phyloP scores from a whole-genome alignment of 257 asterid species.

The Handroanthus guayacan region DNA sequence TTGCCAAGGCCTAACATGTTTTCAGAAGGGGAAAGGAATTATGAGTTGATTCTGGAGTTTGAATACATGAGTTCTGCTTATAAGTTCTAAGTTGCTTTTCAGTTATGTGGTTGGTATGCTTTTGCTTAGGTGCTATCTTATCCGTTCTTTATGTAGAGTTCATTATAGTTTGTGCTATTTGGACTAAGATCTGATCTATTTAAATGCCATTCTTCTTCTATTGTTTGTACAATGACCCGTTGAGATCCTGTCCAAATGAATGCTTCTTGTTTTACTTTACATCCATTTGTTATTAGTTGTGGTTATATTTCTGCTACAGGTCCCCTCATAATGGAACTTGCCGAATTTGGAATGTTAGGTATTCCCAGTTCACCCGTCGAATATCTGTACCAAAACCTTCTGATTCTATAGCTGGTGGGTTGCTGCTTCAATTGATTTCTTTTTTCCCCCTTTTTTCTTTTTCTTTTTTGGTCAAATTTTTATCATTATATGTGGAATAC shows the following conservation, averaged over 20 bases:
- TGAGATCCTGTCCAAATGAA: neutral
- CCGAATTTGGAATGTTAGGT: slow-evolving; percentile 96
- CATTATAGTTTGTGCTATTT: slow-evolving; percentile 13
- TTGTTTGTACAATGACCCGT: neutral
- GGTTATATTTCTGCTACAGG: slow-evolving; percentile 49
- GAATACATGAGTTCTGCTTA: neutral
- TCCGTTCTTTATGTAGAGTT: neutral
- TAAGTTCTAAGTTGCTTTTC: slow-evolving; percentile 20
- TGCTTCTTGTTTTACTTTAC: slow-evolving; percentile 1
- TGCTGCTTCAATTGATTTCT: slow-evolving; percentile 16
- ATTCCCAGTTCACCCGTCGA: slow-evolving; percentile 76
- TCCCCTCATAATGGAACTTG: slow-evolving; percentile 99
- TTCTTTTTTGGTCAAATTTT: neutral
- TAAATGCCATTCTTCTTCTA: neutral
- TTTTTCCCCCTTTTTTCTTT: neutral
- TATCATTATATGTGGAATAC: slow-evolving; percentile 34
- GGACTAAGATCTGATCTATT: neutral
- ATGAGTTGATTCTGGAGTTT: neutral
- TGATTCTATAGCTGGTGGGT: slow-evolving; percentile 75
- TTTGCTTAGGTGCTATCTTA: neutral
- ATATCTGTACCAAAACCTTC: slow-evolving; percentile 83
- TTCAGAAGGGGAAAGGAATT: neutral
- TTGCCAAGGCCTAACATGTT: too few relatives aligned
- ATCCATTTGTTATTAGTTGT: slow-evolving; percentile 5
- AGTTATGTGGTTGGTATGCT: slow-evolving; percentile 10